Conservation (phyloP, 2,329 filamentous ascomycete genomes). For the Cladosporium cucumerinum region DNA sequence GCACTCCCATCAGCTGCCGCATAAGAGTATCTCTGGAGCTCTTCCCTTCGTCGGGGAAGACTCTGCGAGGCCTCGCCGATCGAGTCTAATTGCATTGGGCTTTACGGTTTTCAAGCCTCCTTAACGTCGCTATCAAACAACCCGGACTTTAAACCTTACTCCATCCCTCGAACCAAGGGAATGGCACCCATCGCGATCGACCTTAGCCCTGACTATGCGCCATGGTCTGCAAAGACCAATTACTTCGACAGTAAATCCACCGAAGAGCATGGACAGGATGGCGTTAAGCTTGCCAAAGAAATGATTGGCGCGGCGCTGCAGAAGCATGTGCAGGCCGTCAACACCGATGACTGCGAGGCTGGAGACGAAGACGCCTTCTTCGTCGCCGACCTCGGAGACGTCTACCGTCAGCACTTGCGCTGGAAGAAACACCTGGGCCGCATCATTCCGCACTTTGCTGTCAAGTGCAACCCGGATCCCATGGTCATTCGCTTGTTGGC, state of each 20-base stretch:
- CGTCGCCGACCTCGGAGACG: constrained; percentile 94
- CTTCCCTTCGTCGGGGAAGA: constrained; percentile 99
- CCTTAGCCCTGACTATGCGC: constrained; percentile 38
- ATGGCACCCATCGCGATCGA: constrained; percentile 69
- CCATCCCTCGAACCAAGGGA: constrained; percentile 45
- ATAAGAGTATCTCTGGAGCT: constrained; percentile 97
- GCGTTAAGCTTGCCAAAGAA: constrained; percentile 61
- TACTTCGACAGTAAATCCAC: constrained; percentile 19
- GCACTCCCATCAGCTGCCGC: constrained; percentile 87
- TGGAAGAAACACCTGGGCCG: constrained; percentile 94
- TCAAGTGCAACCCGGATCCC: constrained; percentile 97
- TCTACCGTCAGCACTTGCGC: constrained; percentile 96
- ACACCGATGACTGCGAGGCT: constrained; percentile 82
- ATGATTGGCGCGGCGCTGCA: constrained; percentile 85
- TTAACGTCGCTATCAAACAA: constrained; percentile 58
- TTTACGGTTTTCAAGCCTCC: constrained; percentile 93
- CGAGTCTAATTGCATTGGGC: constrained; percentile 68
- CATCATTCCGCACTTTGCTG: constrained; percentile 95
- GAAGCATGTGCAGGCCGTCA: constrained; percentile 76
- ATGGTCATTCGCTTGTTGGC: constrained; percentile 84
- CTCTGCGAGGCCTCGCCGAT: constrained; percentile 93
- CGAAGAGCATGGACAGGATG: constrained; percentile 44
- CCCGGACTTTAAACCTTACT: not conserved
- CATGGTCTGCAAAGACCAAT: constrained; percentile 38
- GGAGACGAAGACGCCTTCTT: constrained; percentile 98